Evolutionary conservation across 768 basidiomycete species (phyloP).

Genomic region (Naganishia randhawae): DNA sequence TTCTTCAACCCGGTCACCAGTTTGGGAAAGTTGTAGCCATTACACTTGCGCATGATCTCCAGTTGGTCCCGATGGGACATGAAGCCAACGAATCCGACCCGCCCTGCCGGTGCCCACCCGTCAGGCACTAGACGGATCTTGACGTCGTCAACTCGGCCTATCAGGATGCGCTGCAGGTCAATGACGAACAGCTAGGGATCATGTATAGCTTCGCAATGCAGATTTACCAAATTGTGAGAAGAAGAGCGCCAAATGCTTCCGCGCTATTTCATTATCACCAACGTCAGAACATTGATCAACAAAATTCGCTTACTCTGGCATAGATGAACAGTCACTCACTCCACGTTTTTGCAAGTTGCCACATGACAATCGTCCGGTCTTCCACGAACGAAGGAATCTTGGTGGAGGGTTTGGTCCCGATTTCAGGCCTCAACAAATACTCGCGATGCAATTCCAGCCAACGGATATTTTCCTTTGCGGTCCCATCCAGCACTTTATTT

Average conservation of each 20-base stretch:
- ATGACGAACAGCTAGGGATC: too few species aligned
- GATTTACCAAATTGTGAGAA: constrained; percentile 4
- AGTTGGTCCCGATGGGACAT: neutral
- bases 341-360: neutral
- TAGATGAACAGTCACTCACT: too few species aligned
- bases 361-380: neutral
- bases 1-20: neutral
- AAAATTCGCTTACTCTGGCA: too few species aligned
- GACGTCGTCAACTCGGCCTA: constrained; percentile 5
- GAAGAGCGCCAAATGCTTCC: constrained; percentile 3
- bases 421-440: neutral
- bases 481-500: neutral
- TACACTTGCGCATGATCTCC: neutral
- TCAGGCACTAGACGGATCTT: constrained; percentile 15
- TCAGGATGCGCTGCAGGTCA: neutral
- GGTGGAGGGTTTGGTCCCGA: neutral
- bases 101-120: constrained; percentile 8
- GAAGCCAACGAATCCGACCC: neutral
- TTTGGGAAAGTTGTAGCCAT: constrained; percentile 15
- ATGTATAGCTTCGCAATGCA: neutral
- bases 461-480: neutral
- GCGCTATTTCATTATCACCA: neutral
- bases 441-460: neutral
- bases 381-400: neutral
- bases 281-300: neutral